phyloP scores from a whole-genome alignment of 305 asterid genomes.

The Coffea humblotiana region DNA sequence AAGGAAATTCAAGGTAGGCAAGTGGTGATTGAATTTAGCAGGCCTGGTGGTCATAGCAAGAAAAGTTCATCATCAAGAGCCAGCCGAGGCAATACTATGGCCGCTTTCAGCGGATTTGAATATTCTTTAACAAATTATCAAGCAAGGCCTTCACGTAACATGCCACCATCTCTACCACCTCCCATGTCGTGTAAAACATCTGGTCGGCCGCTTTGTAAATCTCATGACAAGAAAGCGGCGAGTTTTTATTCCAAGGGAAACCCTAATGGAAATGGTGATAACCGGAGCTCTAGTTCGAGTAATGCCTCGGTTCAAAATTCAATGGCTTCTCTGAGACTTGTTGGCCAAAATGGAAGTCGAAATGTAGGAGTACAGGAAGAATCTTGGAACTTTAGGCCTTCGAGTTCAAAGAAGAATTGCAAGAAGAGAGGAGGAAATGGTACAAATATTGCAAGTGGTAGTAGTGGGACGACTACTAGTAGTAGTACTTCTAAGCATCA shows the following conservation, averaged over 20 bases:
- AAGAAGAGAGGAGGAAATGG: slow-evolving; percentile 26
- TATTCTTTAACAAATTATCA: slow-evolving; percentile 13
- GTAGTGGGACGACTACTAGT: slow-evolving; percentile 1
- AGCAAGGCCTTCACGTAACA: slow-evolving; percentile 7
- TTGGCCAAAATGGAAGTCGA: slow-evolving; percentile 6
- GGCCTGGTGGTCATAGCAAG: slow-evolving; percentile 68
- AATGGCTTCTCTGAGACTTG: slow-evolving; percentile 32
- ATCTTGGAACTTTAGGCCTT: slow-evolving; percentile 18
- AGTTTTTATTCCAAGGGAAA: slow-evolving; percentile 27
- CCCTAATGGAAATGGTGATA: slow-evolving; percentile 35
- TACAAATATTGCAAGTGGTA: background rate
- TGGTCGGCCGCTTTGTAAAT: background rate
- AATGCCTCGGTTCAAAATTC: slow-evolving; percentile 33
- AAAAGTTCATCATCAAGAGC: slow-evolving; percentile 18
- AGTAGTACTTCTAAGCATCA: slow-evolving; percentile 9
- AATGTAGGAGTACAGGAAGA: slow-evolving; percentile 26
- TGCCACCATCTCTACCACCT: slow-evolving; percentile 19
- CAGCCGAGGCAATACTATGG: background rate
- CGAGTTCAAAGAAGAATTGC: slow-evolving; percentile 19
- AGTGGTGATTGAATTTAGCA: slow-evolving; percentile 61
- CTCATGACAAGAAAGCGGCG: slow-evolving; percentile 1
- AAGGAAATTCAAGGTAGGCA: slow-evolving; percentile 44
- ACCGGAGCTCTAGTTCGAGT: slow-evolving; percentile 42
- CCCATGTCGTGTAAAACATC: background rate
- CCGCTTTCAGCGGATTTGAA: background rate